Percentiles rank a stretch among this genome's conserved stretches.
Conservation (phyloP, 208 protist species). For the Entamoeba histolytica region DNA sequence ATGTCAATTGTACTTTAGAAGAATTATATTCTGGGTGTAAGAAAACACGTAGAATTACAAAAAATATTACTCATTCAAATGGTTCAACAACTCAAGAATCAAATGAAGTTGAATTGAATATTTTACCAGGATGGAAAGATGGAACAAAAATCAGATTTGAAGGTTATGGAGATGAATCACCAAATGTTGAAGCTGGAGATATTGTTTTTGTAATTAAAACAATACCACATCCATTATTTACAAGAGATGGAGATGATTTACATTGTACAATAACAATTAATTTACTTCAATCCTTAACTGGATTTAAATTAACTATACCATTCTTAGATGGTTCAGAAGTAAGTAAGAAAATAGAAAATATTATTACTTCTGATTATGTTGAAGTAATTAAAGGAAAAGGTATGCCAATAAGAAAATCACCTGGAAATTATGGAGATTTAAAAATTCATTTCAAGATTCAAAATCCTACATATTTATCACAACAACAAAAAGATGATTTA, state of each 20-base stretch:
- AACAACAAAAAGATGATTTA: neutral
- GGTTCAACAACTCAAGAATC: neutral
- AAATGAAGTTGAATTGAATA: neutral
- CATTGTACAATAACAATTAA: neutral
- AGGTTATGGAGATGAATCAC: neutral
- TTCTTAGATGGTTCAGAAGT: neutral
- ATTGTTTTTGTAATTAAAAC: slow-evolving; percentile 20
- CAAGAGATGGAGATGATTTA: slow-evolving; percentile 13
- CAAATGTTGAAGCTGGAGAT: neutral
- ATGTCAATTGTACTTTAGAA: neutral
- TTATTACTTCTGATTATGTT: neutral
- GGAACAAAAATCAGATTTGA: slow-evolving; percentile 21
- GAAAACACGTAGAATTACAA: neutral
- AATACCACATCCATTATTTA: neutral
- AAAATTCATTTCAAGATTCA: neutral
- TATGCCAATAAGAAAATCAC: neutral
- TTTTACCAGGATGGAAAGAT: slow-evolving; percentile 12
- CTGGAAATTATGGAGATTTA: neutral
- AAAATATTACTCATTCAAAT: neutral
- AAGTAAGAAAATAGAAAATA: neutral
- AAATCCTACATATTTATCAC: neutral
- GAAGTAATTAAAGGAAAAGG: neutral
- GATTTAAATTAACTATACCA: neutral
- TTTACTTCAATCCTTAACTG: slow-evolving; percentile 5
- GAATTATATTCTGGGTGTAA: neutral